Conservation (phyloP, 2,329 filamentous ascomycete species). For the Sporothrix variecibatus region DNA sequence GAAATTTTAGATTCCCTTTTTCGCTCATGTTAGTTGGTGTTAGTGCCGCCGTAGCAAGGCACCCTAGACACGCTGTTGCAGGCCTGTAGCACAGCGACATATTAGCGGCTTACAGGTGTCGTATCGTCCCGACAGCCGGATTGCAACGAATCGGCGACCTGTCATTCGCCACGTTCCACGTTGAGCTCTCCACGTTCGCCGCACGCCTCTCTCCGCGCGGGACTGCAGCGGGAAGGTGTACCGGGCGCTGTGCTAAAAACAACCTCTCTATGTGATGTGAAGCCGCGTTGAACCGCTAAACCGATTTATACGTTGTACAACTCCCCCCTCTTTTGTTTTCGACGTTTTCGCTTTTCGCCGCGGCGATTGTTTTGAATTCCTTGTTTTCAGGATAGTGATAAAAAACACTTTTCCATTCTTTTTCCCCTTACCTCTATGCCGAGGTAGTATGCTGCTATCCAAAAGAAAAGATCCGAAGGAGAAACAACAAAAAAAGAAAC, state of each 20-base stretch:
- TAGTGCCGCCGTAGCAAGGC: neutral
- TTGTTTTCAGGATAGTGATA: neutral
- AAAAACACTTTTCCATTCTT: conserved; percentile 8
- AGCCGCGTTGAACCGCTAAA: neutral
- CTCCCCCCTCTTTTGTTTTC: neutral
- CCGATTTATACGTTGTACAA: too few relatives aligned
- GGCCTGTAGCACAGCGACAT: neutral
- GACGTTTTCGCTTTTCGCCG: conserved; percentile 7
- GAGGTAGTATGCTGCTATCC: neutral
- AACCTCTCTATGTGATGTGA: neutral
- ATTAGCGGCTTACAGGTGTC: neutral
- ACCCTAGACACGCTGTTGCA: neutral
- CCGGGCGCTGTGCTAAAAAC: conserved; percentile 4
- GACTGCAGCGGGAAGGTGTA: neutral
- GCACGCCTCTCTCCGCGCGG: neutral
- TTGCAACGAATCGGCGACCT: conserved; percentile 26
- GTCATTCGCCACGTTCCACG: conserved; percentile 28
- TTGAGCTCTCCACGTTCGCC: neutral
- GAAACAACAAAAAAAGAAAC: neutral
- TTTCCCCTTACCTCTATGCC: neutral
- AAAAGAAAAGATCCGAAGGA: neutral
- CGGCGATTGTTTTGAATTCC: neutral
- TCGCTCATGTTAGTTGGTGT: neutral
- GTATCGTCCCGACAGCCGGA: neutral
- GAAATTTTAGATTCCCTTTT: conserved; percentile 7